Evolutionary conservation across 2,329 filamentous ascomycete species (phyloP).

Genomic region (Xylariaceae sp.): DNA sequence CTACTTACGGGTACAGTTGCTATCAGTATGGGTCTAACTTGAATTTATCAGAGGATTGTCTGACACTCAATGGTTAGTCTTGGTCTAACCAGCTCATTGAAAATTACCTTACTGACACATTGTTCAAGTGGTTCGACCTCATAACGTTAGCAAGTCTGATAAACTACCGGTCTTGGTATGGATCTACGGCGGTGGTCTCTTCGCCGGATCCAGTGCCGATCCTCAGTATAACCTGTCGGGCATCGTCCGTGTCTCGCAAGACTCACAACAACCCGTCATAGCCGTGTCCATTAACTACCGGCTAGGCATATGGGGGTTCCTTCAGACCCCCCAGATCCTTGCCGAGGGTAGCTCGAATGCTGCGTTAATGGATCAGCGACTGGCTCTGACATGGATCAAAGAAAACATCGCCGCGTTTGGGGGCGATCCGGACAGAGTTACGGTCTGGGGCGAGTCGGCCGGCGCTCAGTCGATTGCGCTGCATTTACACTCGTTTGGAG

Average conservation of each 20-base stretch:
- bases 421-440: slow-evolving; percentile 40
- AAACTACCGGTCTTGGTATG: slow-evolving; percentile 54
- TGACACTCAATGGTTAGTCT: slow-evolving; percentile 41
- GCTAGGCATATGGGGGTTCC: slow-evolving; percentile 45
- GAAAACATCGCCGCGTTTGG: slow-evolving; percentile 47
- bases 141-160: slow-evolving; percentile 39
- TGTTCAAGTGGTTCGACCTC: slow-evolving; percentile 46
- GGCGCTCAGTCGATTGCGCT: slow-evolving; percentile 49
- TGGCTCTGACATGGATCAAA: slow-evolving; percentile 53
- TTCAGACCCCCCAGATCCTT: slow-evolving; percentile 20
- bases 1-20: slow-evolving; percentile 51
- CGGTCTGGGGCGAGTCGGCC: slow-evolving; percentile 51
- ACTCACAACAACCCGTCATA: slow-evolving; percentile 55
- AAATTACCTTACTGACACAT: not conserved
- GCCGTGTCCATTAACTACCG: slow-evolving; percentile 47
- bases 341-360: slow-evolving; percentile 29
- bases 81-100: not conserved
- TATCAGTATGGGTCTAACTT: slow-evolving; percentile 52
- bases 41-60: slow-evolving; percentile 56
- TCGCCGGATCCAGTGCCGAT: slow-evolving; percentile 56
- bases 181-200: slow-evolving; percentile 67
- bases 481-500: slow-evolving; percentile 62
- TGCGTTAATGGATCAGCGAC: slow-evolving; percentile 54
- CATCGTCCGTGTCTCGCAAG: slow-evolving; percentile 60
- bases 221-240: slow-evolving; percentile 70